Percentiles rank a stretch among this genome's conserved stretches.
Evolutionary conservation across 1,284 basidiomycete species (phyloP).

Genomic region (Rhodotorula sp.): DNA sequence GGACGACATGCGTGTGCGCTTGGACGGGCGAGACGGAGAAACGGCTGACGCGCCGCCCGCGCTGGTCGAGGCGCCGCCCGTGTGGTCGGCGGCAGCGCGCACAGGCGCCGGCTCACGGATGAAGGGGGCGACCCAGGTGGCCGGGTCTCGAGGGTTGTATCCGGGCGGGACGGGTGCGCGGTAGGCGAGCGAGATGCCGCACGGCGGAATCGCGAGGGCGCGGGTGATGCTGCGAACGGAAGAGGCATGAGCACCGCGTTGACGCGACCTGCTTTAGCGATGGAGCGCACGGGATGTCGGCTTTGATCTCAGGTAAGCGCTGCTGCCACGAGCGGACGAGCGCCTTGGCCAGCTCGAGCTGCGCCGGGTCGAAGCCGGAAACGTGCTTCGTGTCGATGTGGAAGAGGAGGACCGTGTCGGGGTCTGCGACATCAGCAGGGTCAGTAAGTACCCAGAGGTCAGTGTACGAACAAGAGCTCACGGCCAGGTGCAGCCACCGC

Average conservation of each 20-base stretch:
- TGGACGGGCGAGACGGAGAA: too few relatives aligned
- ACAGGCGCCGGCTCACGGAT: not conserved
- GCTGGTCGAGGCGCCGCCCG: too few relatives aligned
- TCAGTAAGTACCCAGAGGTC: not conserved
- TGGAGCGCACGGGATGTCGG: conserved; percentile 1
- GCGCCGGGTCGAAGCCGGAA: not conserved
- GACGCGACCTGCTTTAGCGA: too few relatives aligned
- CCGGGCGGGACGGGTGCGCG: not conserved
- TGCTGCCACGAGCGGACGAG: not conserved
- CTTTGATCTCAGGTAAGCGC: not conserved
- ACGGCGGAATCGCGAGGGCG: not conserved
- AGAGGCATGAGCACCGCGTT: too few relatives aligned
- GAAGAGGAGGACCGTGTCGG: not conserved
- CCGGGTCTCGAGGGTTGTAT: not conserved
- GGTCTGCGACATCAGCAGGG: not conserved
- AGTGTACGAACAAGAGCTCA: too few relatives aligned
- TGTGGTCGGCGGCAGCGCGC: not conserved
- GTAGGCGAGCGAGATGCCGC: not conserved
- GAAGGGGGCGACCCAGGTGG: conserved; percentile 6
- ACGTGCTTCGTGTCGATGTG: not conserved
- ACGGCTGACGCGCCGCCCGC: too few relatives aligned
- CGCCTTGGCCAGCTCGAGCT: conserved; percentile 5
- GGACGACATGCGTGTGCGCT: too few relatives aligned
- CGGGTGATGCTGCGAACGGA: not conserved
- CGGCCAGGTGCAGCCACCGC: too few relatives aligned